phyloP scores from a whole-genome alignment of 768 basidiomycete genomes.

The Epithele typhae region DNA sequence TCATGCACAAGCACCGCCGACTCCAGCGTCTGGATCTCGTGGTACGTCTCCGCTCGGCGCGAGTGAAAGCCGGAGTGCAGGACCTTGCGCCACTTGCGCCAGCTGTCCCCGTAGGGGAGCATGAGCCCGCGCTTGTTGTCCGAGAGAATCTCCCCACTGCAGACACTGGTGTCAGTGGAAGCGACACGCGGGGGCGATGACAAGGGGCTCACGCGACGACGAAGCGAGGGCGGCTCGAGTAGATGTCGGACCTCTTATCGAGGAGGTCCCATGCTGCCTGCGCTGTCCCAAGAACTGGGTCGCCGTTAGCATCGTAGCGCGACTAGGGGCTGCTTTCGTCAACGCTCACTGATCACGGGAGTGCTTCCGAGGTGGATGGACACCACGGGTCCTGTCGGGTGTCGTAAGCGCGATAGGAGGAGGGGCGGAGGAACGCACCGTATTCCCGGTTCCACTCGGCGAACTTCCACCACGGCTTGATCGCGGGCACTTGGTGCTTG shows the following conservation, averaged over 20 bases:
- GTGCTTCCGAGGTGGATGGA: slow-evolving; percentile 40
- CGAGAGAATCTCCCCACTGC: slow-evolving; percentile 44
- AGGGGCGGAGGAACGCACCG: slow-evolving; percentile 25
- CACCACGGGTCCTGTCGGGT: slow-evolving; percentile 32
- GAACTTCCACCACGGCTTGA: slow-evolving; percentile 47
- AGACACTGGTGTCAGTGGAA: neutral
- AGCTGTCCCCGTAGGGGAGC: slow-evolving; percentile 39
- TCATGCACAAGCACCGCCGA: slow-evolving; percentile 41
- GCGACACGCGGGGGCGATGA: neutral
- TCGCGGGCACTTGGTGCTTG: slow-evolving; percentile 37
- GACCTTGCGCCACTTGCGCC: slow-evolving; percentile 46
- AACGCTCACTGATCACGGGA: slow-evolving; percentile 35
- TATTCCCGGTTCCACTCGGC: slow-evolving; percentile 42
- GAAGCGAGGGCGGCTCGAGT: slow-evolving; percentile 44
- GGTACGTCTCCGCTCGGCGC: slow-evolving; percentile 38
- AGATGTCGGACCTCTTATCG: slow-evolving; percentile 43
- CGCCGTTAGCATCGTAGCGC: neutral
- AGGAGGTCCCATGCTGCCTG: slow-evolving; percentile 44
- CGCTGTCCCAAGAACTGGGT: slow-evolving; percentile 38
- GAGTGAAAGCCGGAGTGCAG: slow-evolving; percentile 41
- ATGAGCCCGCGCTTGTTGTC: slow-evolving; percentile 43
- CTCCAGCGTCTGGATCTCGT: slow-evolving; percentile 44
- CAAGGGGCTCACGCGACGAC: slow-evolving; percentile 34
- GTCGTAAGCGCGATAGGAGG: no score
- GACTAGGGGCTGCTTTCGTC: no score